phyloP scores from a whole-genome alignment of 108 stramenopile species.

The Cyclotella cryptica region DNA sequence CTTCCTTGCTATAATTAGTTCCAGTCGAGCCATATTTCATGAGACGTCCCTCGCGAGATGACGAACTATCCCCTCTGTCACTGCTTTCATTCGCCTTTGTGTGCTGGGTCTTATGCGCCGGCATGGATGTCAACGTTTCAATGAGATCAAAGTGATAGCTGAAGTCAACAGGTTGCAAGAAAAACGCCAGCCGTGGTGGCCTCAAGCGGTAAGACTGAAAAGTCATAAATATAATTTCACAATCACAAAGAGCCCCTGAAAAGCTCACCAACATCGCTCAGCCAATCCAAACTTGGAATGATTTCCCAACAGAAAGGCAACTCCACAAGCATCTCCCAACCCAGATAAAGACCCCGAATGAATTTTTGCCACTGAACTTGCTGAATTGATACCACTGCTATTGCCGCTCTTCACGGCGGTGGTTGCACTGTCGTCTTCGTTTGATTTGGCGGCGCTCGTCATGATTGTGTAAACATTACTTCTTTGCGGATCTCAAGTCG shows the following conservation, averaged over 20 bases:
- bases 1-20: neutral
- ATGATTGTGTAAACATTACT: neutral
- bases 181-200: neutral
- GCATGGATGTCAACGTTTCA: conserved; percentile 45
- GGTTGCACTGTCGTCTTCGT: neutral
- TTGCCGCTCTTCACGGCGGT: neutral
- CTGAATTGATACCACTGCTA: neutral
- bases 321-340: conserved; percentile 58
- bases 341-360: conserved; percentile 22
- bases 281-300: conserved; percentile 75
- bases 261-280: conserved; percentile 67
- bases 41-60: conserved; percentile 19
- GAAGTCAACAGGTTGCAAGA: neutral
- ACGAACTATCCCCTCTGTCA: conserved; percentile 37
- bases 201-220: neutral
- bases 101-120: conserved; percentile 18
- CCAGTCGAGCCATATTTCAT: neutral
- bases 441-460: neutral
- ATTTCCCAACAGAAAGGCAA: conserved; percentile 70
- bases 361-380: neutral
- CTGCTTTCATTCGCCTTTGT: conserved; percentile 17
- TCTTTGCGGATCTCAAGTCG: no score
- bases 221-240: neutral
- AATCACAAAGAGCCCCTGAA: neutral
- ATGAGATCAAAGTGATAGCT: conserved; percentile 86